Evolutionary conservation across 495 filamentous ascomycete genomes (phyloP), one percentile per base, ranked within the genome.

Genomic region (Penicillium roqueforti): DNA sequence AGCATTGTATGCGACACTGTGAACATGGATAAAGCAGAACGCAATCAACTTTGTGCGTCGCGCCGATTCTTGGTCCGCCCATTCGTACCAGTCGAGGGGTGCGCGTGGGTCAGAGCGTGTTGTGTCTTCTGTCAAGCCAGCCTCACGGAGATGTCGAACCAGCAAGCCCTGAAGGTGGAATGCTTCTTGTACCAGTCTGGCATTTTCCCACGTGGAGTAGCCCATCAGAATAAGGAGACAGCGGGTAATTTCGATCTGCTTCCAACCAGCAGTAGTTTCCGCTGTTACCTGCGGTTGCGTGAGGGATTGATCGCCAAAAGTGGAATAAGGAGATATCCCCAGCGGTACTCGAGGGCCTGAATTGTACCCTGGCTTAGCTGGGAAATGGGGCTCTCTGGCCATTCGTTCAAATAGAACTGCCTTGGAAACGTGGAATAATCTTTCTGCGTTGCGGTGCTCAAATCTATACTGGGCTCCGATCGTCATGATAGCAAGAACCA

Each of bases 11-110:
- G 71, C 67, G 18, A 74, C 60, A 34, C 69, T 74, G 43, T 72
- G 69, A 10, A 72, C 62, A 53, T 74, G 69, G 28, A 72, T 67
- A 36, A 72, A 72, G 48, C 68, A 72, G 39, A 74, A 74, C 3
- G 71, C 62, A 14, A 71, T 71, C n/a, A 72, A 60, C 31, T 67
- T 67, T 7, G 71, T 71, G 3, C 71, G 66, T 9, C 71, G 66
- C n/a, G 61, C 54, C 16, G 69, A 70, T 51, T 74, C 71, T 36
- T 70, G 66, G 23, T 74, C 67, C 3, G 66, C 69, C 71, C 71
- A 74, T 38, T 70, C 66, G 46, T 70, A 63, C 71, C 71, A 74
- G 18, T 68, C 62, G 14, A 63, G 53, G 4, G 68, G 55, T 11
- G 56, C 51, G 32, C 68, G 61, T 40, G 58, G 45, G 44, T 65